Base-by-base conservation (phyloP, 2,329 filamentous ascomycete genomes). In the Microcyclospora pomicola region DNA sequence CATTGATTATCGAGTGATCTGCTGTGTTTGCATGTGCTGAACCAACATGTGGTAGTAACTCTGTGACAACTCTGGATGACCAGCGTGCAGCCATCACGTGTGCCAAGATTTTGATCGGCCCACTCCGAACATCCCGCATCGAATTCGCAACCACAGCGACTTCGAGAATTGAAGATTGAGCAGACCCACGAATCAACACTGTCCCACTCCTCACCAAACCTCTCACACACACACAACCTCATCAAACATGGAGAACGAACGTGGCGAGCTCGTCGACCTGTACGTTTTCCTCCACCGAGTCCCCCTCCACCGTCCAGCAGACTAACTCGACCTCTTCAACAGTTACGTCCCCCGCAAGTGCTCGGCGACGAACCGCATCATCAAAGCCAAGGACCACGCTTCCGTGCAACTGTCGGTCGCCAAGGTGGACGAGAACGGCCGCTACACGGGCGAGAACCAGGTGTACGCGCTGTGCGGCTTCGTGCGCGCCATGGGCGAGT, bases 321-420 rank as follows among this genome's bases (percentile, higher is more conserved):
- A 34, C 42, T 49, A 9, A 50, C 55, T 63, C 49, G 61, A 50
- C 33, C 36, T 33, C 40, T 39, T 36, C 16, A 50, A 49, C 63
- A 92, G 85, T 67, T 93, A 93, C 80, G 83, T 94, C 75, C 86
- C 86, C 66, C 85, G 88, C 76, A 96, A 95, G 76, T 96, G 88
- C 83, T 85, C 77, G 68, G 87, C 87, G 59, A 94, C 88, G 68
- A 92, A 93, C 84, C 85, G 91, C 72, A 95, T 96, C 77, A 96
- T 98, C 80, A 95, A 95, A 76, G 86, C 91, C 75, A 95, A 96
- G 75, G 91, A 98, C 73, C 91, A 98, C 77, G 88, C 85, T 59
- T 93, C 84, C 49, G 91, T 96, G 59, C 91, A 98, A 72, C 85
- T 98, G 69, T 84, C 81, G 59, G 74, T 98, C 64, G 88, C 81